Base-by-base conservation (phyloP, 163 green algal species). In the Scenedesmus sp. region DNA sequence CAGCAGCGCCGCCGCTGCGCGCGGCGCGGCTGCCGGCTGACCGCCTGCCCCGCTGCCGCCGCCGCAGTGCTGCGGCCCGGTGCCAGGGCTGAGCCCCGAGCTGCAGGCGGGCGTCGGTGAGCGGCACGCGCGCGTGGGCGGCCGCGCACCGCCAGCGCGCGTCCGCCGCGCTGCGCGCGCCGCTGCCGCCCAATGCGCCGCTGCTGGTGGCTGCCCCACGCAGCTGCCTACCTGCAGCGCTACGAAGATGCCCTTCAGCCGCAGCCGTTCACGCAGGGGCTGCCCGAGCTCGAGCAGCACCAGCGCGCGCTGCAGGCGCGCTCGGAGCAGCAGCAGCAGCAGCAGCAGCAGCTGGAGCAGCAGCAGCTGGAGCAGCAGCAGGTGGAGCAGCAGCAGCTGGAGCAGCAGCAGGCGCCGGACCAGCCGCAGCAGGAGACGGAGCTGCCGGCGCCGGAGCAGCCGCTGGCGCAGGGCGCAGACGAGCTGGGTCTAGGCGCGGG, bases 51-150 rank as follows among this genome's bases (percentile, higher is more conserved):
- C 14, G 14, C 53, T 34, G 10, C 14, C 10, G 7, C 7, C 53
- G 53, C 53, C 6, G 14, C 24, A 66, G 56, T 11, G 56, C 24
- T 44, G 56, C 45, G 58, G 29, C 42, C 18, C 58, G 39, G 58
- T 28, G 2, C 6, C 56, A 31, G 29, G 28, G 57, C 57, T 66
- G 17, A 20, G 28, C 58, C 58, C 58, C 26, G 28, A 44, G 10
- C 58, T 66, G 31, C 58, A 66, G 28, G 58, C 58, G 42, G 58
- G 29, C 24, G 58, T 66, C 28, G 58, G 58, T 66, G 58, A 66
- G 58, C 17, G 31, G 29, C 15, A 3, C 29, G 58, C 39, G 39
- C 39, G 31, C 58, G 39, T 42, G 26, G 29, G 42, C 29, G 58
- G 42, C n/a, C 39, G 28, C 20, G 31, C 33, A 26, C 15, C 31